These are phyloP conservation scores for Rhodosporidiobolus odoratus DNA, from an alignment of 768 basidiomycete genomes.

Conservation along the genomic window DNA sequence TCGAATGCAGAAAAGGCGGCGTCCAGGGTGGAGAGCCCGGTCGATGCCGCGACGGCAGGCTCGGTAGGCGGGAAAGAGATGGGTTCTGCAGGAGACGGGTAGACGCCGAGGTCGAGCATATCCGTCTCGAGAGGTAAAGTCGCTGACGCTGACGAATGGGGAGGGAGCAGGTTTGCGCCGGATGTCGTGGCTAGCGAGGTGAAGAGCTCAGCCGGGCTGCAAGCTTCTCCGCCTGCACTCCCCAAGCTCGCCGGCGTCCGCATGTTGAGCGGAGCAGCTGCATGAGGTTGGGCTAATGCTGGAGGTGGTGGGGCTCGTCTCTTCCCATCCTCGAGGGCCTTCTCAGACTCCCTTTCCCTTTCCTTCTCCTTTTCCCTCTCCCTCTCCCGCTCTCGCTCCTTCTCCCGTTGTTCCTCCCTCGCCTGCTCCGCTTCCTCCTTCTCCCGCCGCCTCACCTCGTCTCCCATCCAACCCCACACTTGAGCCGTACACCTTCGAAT, in stretches of 20 bases:
- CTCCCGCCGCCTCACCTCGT: constrained; percentile 6
- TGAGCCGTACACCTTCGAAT: constrained; percentile 1
- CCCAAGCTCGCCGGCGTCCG: constrained; percentile 35
- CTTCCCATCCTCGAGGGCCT: not conserved
- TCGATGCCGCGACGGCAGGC: not conserved
- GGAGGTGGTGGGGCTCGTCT: not conserved
- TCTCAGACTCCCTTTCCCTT: not conserved
- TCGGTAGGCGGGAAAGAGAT: not conserved
- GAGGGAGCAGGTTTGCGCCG: not conserved
- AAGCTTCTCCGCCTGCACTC: constrained; percentile 29
- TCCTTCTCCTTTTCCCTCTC: constrained; percentile 6
- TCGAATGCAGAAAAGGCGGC: constrained; percentile 24
- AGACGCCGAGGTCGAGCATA: constrained; percentile 14
- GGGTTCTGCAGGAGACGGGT: constrained; percentile 24
- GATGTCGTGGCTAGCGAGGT: not conserved
- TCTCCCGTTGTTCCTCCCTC: not conserved
- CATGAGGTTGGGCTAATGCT: not conserved
- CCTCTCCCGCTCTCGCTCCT: constrained; percentile 3
- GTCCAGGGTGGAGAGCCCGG: constrained; percentile 24
- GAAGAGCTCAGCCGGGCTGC: constrained; percentile 29
- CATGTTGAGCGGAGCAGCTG: constrained; percentile 33
- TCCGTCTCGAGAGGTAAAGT: not conserved
- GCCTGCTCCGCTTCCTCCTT: constrained; percentile 11
- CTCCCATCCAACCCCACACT: constrained; percentile 28
- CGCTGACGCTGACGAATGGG: not conserved